Conservation (phyloP, 2,329 filamentous ascomycete genomes). For the Penicillium occitanis region DNA sequence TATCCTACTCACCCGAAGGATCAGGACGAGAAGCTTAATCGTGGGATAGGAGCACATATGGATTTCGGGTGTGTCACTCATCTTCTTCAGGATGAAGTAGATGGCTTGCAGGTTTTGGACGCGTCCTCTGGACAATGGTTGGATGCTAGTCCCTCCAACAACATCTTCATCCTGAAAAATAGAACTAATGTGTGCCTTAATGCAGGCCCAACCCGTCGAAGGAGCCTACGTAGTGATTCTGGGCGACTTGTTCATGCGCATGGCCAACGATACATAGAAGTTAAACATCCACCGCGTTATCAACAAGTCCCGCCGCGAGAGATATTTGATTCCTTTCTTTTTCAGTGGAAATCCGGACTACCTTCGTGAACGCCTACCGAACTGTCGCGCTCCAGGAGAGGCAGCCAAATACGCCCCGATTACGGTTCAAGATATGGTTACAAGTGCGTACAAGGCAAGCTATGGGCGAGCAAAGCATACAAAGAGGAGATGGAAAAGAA, state of each 20-base stretch:
- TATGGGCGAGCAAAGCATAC: not conserved
- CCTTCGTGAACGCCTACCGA: conserved; percentile 45
- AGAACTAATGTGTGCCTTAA: too few species aligned
- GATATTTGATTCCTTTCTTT: conserved; percentile 47
- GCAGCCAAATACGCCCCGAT: conserved; percentile 43
- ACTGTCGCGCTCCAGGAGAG: conserved; percentile 40
- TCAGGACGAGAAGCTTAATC: conserved; percentile 2
- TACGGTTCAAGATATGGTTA: not conserved
- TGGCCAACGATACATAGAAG: conserved; percentile 46
- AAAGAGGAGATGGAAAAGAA: not conserved
- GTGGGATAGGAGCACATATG: conserved; percentile 46
- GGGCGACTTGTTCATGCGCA: conserved; percentile 44
- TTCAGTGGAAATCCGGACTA: conserved; percentile 49
- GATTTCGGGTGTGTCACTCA: conserved; percentile 47
- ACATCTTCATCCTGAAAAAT: not conserved
- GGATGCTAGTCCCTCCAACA: not conserved
- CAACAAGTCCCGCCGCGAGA: conserved; percentile 40
- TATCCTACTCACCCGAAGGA: conserved; percentile 15
- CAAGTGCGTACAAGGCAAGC: not conserved
- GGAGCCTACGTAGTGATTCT: conserved; percentile 36
- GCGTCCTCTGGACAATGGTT: not conserved
- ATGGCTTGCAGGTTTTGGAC: conserved; percentile 40
- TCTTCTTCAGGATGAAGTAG: conserved; percentile 42
- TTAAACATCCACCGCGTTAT: conserved; percentile 46
- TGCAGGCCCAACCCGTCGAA: conserved; percentile 25